Evolutionary conservation across 345 rosid species (phyloP).

Genomic region (Hypericum perforatum): DNA sequence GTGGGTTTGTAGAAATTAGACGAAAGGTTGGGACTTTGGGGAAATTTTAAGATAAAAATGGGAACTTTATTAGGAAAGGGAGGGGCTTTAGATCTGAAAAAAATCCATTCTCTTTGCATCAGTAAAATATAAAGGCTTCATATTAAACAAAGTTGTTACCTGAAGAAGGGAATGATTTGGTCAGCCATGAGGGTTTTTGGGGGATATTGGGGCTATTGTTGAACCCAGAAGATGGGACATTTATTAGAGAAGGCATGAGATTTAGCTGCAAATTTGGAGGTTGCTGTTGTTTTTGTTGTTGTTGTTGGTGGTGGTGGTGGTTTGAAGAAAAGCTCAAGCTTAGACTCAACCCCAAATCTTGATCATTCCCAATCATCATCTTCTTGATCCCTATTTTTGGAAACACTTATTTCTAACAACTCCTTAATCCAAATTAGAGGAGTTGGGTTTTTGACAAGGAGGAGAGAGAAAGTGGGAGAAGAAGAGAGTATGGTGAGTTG

Average conservation of each 20-base stretch:
- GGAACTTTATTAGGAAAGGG: not conserved
- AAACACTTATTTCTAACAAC: not conserved
- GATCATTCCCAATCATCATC: conserved; percentile 49
- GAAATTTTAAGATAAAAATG: too few relatives aligned
- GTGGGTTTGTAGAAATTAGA: too few relatives aligned
- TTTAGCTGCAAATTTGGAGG: conserved; percentile 32
- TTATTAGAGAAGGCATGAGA: conserved; percentile 27
- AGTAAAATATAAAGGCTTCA: too few relatives aligned
- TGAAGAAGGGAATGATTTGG: conserved; percentile 37
- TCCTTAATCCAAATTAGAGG: not conserved
- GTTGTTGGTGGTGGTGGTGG: conserved; percentile 2
- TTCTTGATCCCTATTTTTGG: not conserved
- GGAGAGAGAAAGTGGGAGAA: conserved; percentile 11
- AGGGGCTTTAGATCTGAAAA: not conserved
- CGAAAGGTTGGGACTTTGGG: too few relatives aligned
- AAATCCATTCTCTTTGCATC: not conserved
- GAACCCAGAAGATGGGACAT: conserved; percentile 21
- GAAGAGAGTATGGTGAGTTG: conserved; percentile 1
- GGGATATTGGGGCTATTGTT: conserved; percentile 22
- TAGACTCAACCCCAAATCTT: conserved; percentile 44
- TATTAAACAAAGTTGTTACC: conserved; percentile 19
- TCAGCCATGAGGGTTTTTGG: conserved; percentile 28
- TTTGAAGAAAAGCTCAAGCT: conserved; percentile 32
- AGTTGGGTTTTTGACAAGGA: not conserved
- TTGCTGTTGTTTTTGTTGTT: conserved; percentile 16